A percentile compares a stretch with the other conserved stretches of the same genome.
Evolutionary conservation across 441 rosid species (phyloP).

Genomic region (Cnidoscolus chayamansa): DNA sequence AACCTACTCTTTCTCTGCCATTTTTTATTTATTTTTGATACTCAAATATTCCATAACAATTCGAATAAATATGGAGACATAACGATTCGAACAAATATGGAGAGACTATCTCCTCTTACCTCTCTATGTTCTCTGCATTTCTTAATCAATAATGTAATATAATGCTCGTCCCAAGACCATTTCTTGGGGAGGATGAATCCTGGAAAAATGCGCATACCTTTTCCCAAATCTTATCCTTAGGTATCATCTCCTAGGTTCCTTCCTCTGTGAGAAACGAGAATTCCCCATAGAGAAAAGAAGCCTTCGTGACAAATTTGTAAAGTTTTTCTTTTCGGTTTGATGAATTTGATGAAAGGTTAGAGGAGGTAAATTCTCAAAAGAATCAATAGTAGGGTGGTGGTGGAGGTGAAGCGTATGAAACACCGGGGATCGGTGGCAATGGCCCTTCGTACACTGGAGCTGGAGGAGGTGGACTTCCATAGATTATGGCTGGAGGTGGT

Average conservation of each 20-base stretch:
- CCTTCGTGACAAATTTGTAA: neutral
- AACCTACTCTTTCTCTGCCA: constrained; percentile 42
- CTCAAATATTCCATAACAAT: constrained; percentile 55
- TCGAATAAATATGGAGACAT: constrained; percentile 51
- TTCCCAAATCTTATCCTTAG: constrained; percentile 14
- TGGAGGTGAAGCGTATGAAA: constrained; percentile 90
- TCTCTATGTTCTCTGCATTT: constrained; percentile 27
- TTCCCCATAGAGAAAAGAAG: constrained; percentile 31
- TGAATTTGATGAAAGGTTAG: constrained; percentile 38
- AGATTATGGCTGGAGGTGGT: constrained; percentile 31
- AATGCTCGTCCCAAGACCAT: neutral
- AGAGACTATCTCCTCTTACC: constrained; percentile 48
- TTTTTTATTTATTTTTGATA: constrained; percentile 37
- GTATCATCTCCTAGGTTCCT: neutral
- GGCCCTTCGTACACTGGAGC: constrained; percentile 77
- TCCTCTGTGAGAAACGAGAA: constrained; percentile 44
- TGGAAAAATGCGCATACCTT: constrained; percentile 16
- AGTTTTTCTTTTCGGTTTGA: constrained; percentile 18
- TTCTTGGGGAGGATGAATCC: constrained; percentile 7
- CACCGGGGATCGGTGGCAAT: constrained; percentile 74
- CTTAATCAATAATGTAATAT: constrained; percentile 17
- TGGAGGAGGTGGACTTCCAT: constrained; percentile 52
- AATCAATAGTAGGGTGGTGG: constrained; percentile 96
- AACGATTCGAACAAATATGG: constrained; percentile 52
- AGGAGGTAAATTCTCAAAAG: constrained; percentile 59